Evolutionary conservation across 805 yeast genomes (phyloP).

Genomic region (Candida ponderosae): DNA sequence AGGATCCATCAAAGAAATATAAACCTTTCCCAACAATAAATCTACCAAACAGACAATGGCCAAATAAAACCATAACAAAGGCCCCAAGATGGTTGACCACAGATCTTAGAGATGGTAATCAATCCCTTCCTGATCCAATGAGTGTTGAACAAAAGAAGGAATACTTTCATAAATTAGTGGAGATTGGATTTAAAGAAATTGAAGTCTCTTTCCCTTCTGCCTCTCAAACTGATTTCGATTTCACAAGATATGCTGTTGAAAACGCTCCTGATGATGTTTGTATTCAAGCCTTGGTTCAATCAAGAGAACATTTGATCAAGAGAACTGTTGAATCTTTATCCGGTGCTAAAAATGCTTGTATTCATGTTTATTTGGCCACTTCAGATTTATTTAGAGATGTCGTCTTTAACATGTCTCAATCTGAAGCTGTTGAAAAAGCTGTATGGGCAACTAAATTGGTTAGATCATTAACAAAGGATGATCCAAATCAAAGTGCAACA

Average conservation of each 20-base stretch:
- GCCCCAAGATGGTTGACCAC: conserved; percentile 81
- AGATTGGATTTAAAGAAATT: conserved; percentile 72
- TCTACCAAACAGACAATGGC: conserved; percentile 66
- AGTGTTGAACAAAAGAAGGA: conserved; percentile 65
- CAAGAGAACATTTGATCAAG: conserved; percentile 66
- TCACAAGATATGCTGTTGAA: conserved; percentile 73
- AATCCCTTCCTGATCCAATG: conserved; percentile 80
- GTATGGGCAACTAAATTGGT: conserved; percentile 64
- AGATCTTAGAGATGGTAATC: conserved; percentile 77
- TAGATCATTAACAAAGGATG: conserved; percentile 65
- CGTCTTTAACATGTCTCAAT: conserved; percentile 63
- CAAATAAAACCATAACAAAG: conserved; percentile 52
- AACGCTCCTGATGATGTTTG: conserved; percentile 70
- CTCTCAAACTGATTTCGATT: conserved; percentile 76
- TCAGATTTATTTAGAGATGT: conserved; percentile 70
- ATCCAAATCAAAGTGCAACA: conserved; percentile 55
- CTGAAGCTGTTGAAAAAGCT: conserved; percentile 63
- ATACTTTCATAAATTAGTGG: conserved; percentile 64
- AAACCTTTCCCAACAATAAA: conserved; percentile 45
- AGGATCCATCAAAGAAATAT: conserved; percentile 62
- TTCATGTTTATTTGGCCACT: conserved; percentile 71
- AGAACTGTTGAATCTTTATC: conserved; percentile 67
- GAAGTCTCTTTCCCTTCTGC: conserved; percentile 80
- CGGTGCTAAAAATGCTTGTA: conserved; percentile 67
- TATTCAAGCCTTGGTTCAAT: conserved; percentile 68